Evolutionary conservation across 345 rosid species (phyloP), one percentile per base, ranked within the genome.

Genomic region (Bruguiera sexangula): DNA sequence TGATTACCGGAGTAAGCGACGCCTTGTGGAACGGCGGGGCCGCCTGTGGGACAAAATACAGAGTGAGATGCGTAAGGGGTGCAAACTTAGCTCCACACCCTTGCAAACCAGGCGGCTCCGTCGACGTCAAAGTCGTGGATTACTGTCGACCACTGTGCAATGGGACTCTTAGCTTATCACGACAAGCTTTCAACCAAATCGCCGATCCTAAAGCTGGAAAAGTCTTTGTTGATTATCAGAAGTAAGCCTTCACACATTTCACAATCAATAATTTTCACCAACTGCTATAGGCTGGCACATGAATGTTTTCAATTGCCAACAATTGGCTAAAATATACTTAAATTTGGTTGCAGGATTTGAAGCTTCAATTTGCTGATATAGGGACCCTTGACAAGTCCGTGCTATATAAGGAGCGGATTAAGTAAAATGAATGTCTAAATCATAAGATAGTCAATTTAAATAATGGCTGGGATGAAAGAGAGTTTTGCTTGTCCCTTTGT

Each of bases 161-260:
- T 5, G 69, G 71, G 0, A 75, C 75, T 30, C 21, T 82, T 13
- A 80, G 74, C 36, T 79, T 82, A 55, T 79, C 85, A 0, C 8
- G 4, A 8, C 69, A 79, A 51, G 85, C 85, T 60, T 79, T 79
- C 77, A 7, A 75, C 48, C 62, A 22, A 37, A 82, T 79, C 3
- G 83, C 81, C 21, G 20, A 78, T 13, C 22, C 68, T 2, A 46
- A 46, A 0, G 82, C 80, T 5, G 78, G 80, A 4, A 72, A 34
- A 43, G 69, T 78, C 43, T 37, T 54, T 55, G 74, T 78, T 6
- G 80, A 67, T n/a, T 81, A 78, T 48, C 16, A 58, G n/a, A 69
- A 66, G 81, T 78, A 78, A 74, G 73, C 21, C 16, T 55, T 21
- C 8, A 22, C 19, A 43, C 50, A 43, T 13, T 3, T 43, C 50